Base-by-base conservation (phyloP, 2,329 filamentous ascomycete species). In the Fusarium newnesense region DNA sequence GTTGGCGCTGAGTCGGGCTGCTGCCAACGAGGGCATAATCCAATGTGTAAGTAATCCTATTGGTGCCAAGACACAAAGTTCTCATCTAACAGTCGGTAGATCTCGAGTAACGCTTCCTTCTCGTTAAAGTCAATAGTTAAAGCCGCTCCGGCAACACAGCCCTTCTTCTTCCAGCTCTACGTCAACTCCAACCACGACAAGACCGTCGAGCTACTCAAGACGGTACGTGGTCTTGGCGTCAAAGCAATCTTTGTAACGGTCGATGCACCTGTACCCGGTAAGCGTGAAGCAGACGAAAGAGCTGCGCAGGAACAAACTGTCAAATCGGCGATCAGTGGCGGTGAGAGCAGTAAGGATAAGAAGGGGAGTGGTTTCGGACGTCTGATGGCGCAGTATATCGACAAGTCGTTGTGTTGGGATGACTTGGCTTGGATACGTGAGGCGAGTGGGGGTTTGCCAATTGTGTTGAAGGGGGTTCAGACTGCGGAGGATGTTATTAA, bases 401-500 rank as follows among this genome's bases (percentile, higher is more conserved):
- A 90, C 60, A 83, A 85, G 24, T 81, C 83, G 0, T 78, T 91
- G 8, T 84, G 80, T 1, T 89, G 87, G 89, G 81, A 77, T 19
- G 87, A 90, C 73, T 76, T 90, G 11, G 77, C 78, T 16, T 90
- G 88, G 88, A 84, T 90, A 16, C 81, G 84, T 19, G 75, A 83
- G 60, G 81, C 85, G 1, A 78, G 78, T 2, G 78, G 84, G 9
- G 81, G 67, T 0, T 39, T 89, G 8, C 87, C 87, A 0, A 82
- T 90, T n/a, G 85, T 89, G 47, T 70, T 90, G 52, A 90, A 90
- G 74, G 88, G 88, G 0, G 83, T 90, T 3, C 88, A 89, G 81
- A 85, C 82, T 16, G 87, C 87, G 0, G 86, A 87, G 24, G 88
- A 91, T 68, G 88, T 88, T 2, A 82, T 82, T 5, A 75, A 83